These are phyloP conservation scores for Fonsecaea pedrosoi DNA, from an alignment of 2,329 filamentous ascomycete species.

Conservation along the genomic window DNA sequence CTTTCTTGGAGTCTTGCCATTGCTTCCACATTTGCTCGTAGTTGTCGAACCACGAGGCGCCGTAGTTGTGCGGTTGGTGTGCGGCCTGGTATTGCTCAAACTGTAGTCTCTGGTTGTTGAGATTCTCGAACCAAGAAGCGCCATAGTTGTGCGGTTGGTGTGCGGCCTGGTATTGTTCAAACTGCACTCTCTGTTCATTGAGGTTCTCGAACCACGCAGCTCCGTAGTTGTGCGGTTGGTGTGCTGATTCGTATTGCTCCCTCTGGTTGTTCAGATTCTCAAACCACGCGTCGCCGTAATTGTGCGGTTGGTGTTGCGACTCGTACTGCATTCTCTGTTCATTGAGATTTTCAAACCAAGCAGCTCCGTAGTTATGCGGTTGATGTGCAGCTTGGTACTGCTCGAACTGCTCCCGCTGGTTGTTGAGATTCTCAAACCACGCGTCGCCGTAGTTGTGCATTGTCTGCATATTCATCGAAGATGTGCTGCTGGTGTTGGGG, in stretches of 20 bases:
- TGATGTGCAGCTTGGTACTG: not conserved
- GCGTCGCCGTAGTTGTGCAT: constrained; percentile 26
- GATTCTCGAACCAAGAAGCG: constrained; percentile 28
- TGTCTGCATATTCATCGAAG: not conserved
- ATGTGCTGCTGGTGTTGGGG: constrained; percentile 18
- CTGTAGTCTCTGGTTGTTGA: not conserved
- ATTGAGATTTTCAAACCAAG: constrained; percentile 33
- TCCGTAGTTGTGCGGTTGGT: constrained; percentile 28
- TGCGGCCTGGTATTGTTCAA: not conserved
- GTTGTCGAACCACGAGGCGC: constrained; percentile 30
- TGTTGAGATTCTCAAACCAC: constrained; percentile 32
- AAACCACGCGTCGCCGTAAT: constrained; percentile 33
- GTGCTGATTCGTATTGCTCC: constrained; percentile 18
- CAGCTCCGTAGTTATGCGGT: constrained; percentile 24
- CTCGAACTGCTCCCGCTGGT: constrained; percentile 1
- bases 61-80: constrained; percentile 26
- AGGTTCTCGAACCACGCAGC: constrained; percentile 28
- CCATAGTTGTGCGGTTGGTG: constrained; percentile 28
- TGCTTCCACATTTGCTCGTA: constrained; percentile 29
- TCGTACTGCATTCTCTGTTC: constrained; percentile 23
- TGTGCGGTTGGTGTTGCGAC: constrained; percentile 16
- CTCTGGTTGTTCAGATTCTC: constrained; percentile 31
- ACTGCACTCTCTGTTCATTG: not conserved
- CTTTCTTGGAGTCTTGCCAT: constrained; percentile 26
- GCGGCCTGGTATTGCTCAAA: not conserved